These are phyloP conservation scores for Brassica carinata DNA, from an alignment of 345 rosid genomes.

Conservation along the genomic window DNA sequence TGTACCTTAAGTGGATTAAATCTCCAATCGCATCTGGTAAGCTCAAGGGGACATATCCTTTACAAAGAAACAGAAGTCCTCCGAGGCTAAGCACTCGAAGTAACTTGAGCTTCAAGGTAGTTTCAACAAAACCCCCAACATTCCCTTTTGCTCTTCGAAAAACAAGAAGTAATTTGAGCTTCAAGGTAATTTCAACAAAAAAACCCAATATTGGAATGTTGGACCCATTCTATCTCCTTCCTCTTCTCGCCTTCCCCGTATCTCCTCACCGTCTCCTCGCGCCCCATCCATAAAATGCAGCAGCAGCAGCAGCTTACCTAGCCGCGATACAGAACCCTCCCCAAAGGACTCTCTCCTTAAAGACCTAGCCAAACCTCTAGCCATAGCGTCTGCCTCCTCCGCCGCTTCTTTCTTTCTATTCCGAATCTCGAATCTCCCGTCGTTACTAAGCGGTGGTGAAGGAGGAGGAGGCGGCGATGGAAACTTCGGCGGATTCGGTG, in stretches of 20 bases:
- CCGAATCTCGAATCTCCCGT: slow-evolving; percentile 46
- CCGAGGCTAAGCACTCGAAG: slow-evolving; percentile 15
- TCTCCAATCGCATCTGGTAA: slow-evolving; percentile 11
- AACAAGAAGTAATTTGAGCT: neutral
- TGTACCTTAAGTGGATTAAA: slow-evolving; percentile 13
- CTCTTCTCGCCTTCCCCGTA: slow-evolving; percentile 36
- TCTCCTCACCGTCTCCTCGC: slow-evolving; percentile 34
- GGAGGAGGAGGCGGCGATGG: slow-evolving; percentile 49
- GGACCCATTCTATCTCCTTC: neutral
- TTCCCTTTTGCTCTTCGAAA: neutral
- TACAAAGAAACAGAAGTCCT: neutral
- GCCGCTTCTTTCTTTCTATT: slow-evolving; percentile 60
- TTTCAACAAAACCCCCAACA: neutral
- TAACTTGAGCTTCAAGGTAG: slow-evolving; percentile 1
- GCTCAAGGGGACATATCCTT: neutral
- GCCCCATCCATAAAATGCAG: slow-evolving; percentile 44
- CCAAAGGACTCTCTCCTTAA: slow-evolving; percentile 36
- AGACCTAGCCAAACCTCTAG: slow-evolving; percentile 49
- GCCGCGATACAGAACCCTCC: slow-evolving; percentile 23
- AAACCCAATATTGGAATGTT: no score
- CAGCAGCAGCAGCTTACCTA: slow-evolving; percentile 38
- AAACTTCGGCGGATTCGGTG: slow-evolving; percentile 52
- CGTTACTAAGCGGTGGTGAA: slow-evolving; percentile 28
- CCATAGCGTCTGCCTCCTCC: slow-evolving; percentile 49
- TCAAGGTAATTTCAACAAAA: no score